A percentile compares a stretch with the other conserved stretches of the same genome.
Conservation (phyloP, 345 rosid genomes). For the Populus simonii region DNA sequence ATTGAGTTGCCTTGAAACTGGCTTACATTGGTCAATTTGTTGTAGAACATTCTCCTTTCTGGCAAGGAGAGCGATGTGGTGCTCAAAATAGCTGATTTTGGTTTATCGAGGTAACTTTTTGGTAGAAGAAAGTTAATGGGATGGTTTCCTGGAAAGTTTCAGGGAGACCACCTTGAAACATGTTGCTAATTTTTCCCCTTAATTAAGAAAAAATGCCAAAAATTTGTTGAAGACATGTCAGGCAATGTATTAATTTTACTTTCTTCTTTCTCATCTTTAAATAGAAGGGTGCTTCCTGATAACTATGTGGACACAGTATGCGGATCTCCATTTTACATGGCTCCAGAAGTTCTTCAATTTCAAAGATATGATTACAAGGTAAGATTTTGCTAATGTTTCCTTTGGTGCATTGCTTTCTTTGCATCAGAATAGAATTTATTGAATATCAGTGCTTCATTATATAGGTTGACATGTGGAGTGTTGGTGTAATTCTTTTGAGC, state of each 20-base stretch:
- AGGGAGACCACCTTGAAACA: neutral
- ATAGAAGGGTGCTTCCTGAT: conserved; percentile 43
- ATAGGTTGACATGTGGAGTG: conserved; percentile 76
- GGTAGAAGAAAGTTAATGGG: neutral
- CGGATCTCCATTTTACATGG: conserved; percentile 74
- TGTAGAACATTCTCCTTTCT: conserved; percentile 57
- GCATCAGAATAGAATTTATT: neutral
- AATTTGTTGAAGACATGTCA: neutral
- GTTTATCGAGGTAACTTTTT: conserved; percentile 56
- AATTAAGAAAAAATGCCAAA: neutral
- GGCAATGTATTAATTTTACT: neutral
- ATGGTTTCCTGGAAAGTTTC: neutral
- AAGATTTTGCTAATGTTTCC: neutral
- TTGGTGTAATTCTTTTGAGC: conserved; percentile 68
- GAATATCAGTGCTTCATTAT: neutral
- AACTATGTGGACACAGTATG: conserved; percentile 52
- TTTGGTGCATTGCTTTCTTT: neutral
- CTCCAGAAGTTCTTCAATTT: conserved; percentile 74
- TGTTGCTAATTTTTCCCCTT: neutral
- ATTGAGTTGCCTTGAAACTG: neutral
- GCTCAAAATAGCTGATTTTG: conserved; percentile 78
- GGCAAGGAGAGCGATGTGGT: conserved; percentile 39
- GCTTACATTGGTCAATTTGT: conserved; percentile 17
- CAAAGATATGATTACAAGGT: conserved; percentile 68
- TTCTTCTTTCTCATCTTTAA: neutral